Percentiles rank a stretch among this genome's conserved stretches.
Conservation (phyloP, 768 basidiomycete species). For the Jaapia argillacea region DNA sequence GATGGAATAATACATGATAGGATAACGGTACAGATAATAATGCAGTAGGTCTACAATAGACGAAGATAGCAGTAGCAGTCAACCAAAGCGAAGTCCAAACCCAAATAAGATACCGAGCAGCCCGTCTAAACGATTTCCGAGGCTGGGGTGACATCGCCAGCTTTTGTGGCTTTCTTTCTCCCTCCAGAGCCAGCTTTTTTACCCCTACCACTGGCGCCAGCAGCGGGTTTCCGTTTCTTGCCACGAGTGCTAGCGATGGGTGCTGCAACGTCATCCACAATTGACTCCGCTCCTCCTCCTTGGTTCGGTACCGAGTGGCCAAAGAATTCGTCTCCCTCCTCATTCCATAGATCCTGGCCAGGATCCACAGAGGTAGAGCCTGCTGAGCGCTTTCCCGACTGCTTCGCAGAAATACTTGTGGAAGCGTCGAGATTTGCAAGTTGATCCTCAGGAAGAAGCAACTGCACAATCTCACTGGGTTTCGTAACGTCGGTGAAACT, state of each 20-base stretch:
- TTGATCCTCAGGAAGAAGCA: constrained; percentile 92
- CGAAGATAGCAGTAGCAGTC: not conserved
- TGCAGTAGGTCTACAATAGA: not conserved
- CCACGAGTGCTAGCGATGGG: constrained; percentile 19
- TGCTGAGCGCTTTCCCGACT: constrained; percentile 24
- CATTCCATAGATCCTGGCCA: constrained; percentile 69
- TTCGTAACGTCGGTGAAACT: constrained; percentile 88
- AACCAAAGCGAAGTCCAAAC: not conserved
- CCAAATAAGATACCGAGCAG: not conserved
- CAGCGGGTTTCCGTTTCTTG: constrained; percentile 14
- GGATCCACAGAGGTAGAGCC: constrained; percentile 22
- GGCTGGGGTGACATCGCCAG: too few species aligned
- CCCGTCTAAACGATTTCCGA: too few species aligned
- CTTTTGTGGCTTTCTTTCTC: constrained; percentile 13
- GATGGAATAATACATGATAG: too few species aligned
- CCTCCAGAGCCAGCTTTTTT: not conserved
- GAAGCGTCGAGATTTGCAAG: constrained; percentile 58
- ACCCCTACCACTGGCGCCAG: not conserved
- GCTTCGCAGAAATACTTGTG: constrained; percentile 23
- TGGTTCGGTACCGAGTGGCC: constrained; percentile 36
- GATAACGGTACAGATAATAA: too few species aligned
- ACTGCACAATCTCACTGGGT: constrained; percentile 92
- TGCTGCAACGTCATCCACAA: constrained; percentile 3
- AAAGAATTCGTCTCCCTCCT: constrained; percentile 84
- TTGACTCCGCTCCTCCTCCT: constrained; percentile 8